Evolutionary conservation across 495 filamentous ascomycete genomes (phyloP).

Genomic region (Aspergillus bertholletiae): DNA sequence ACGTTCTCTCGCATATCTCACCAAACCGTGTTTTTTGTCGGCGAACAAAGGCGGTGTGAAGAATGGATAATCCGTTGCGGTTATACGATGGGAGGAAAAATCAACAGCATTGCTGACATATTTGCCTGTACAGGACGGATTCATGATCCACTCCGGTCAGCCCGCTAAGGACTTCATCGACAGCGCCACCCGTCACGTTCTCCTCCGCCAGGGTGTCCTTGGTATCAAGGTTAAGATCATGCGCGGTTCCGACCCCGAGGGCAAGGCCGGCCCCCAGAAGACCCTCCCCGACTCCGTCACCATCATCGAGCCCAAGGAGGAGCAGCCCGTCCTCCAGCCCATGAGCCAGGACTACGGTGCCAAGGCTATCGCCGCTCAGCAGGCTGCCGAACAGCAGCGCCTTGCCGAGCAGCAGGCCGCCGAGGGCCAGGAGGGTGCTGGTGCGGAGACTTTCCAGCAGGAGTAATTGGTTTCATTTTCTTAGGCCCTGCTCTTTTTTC

Average conservation of each 20-base stretch:
- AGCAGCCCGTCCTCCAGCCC: constrained; percentile 88
- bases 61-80: too few relatives aligned
- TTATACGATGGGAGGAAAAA: too few relatives aligned
- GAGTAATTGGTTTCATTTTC: constrained; percentile 38
- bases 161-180: constrained; percentile 99
- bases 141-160: constrained; percentile 99
- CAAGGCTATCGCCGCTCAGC: constrained; percentile 86
- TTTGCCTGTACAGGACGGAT: constrained; percentile 70
- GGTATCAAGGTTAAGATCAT: constrained; percentile 99
- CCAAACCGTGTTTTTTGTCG: neutral
- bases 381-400: constrained; percentile 71
- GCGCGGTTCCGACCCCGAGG: constrained; percentile 98
- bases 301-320: constrained; percentile 99
- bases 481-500: constrained; percentile 29
- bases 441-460: constrained; percentile 41
- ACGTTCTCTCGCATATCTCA: constrained; percentile 29
- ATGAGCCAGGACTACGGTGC: constrained; percentile 97
- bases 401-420: constrained; percentile 58
- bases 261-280: constrained; percentile 96
- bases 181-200: constrained; percentile 94
- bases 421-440: constrained; percentile 40
- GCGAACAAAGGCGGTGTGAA: neutral
- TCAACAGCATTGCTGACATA: constrained; percentile 3
- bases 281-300: constrained; percentile 96
- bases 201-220: constrained; percentile 97